Evolutionary conservation across 108 stramenopile genomes (phyloP).

Genomic region (Aurantiochytrium sp.): DNA sequence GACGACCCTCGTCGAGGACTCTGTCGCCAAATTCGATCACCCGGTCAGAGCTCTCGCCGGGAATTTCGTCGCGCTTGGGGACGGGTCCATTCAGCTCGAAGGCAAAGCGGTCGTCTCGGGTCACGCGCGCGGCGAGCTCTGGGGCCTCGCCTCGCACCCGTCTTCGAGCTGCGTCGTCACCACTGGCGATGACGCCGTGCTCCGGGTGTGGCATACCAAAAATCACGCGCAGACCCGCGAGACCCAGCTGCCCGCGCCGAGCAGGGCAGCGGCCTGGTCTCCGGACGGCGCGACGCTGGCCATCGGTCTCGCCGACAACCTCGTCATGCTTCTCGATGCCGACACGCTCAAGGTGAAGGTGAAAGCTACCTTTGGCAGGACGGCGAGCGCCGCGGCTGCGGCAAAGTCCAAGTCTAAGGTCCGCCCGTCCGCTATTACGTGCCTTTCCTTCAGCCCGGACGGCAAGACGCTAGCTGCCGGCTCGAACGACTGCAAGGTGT

Average conservation of each 20-base stretch:
- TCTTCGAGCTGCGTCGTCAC: conserved; percentile 21
- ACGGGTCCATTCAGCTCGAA: neutral
- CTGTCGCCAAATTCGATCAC: neutral
- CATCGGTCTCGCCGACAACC: conserved; percentile 38
- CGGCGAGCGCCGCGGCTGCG: no score
- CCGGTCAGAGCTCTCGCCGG: neutral
- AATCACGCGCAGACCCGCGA: neutral
- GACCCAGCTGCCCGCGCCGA: conserved; percentile 15
- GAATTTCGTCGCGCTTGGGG: neutral
- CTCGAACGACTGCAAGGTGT: conserved; percentile 58
- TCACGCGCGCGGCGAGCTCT: conserved; percentile 44
- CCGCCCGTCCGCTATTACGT: conserved; percentile 41
- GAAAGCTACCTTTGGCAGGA: no score
- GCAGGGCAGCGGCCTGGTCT: conserved; percentile 42
- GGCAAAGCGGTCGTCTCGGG: neutral
- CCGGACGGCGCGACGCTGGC: conserved; percentile 50
- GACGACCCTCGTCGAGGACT: neutral
- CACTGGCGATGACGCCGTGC: conserved; percentile 45
- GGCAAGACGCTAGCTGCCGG: conserved; percentile 66
- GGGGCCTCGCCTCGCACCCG: conserved; percentile 50
- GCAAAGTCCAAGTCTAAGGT: no score
- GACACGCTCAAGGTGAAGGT: neutral
- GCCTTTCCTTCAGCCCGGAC: conserved; percentile 60
- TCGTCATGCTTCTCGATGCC: neutral
- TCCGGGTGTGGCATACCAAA: conserved; percentile 41